These are phyloP conservation scores for Fusarium sp. DNA, from an alignment of 2,329 filamentous ascomycete species.

Conservation along the genomic window DNA sequence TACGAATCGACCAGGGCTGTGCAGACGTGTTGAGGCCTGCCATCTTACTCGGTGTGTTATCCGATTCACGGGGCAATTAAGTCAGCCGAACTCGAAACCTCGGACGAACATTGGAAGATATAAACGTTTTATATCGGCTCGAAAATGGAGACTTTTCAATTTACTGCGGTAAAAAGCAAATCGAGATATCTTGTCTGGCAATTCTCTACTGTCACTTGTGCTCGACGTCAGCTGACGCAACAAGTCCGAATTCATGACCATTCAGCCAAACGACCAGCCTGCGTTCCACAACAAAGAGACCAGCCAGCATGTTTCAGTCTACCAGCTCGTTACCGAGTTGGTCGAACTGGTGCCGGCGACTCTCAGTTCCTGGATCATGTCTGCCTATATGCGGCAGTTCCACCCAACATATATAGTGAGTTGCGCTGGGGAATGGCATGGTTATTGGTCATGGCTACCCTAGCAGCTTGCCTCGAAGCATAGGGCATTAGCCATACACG, in stretches of 20 bases:
- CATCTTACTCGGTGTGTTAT: not conserved
- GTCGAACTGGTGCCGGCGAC: constrained; percentile 38
- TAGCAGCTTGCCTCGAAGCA: not conserved
- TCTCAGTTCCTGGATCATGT: constrained; percentile 39
- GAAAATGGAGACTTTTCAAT: not conserved
- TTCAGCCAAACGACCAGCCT: constrained; percentile 6
- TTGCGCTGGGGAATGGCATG: constrained; percentile 10
- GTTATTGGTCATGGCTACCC: not conserved
- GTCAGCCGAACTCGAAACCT: not conserved
- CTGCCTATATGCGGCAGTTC: constrained; percentile 35
- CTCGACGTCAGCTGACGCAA: constrained; percentile 1
- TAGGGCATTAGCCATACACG: not conserved
- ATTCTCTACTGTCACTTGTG: not conserved
- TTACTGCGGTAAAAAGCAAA: not conserved
- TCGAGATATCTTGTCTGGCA: not conserved
- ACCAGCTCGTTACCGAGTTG: constrained; percentile 24
- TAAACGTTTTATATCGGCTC: not conserved
- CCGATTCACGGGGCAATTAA: not conserved
- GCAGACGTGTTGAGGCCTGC: constrained; percentile 24
- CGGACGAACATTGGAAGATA: too few relatives aligned
- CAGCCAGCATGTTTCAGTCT: constrained; percentile 23
- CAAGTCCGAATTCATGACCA: constrained; percentile 35
- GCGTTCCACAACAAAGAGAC: constrained; percentile 9
- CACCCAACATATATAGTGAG: constrained; percentile 29
- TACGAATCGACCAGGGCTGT: not conserved